A percentile compares a stretch with the other conserved stretches of the same genome.
phyloP scores from a whole-genome alignment of 176 grass and related monocot genomes.

The Triticum turgidum region DNA sequence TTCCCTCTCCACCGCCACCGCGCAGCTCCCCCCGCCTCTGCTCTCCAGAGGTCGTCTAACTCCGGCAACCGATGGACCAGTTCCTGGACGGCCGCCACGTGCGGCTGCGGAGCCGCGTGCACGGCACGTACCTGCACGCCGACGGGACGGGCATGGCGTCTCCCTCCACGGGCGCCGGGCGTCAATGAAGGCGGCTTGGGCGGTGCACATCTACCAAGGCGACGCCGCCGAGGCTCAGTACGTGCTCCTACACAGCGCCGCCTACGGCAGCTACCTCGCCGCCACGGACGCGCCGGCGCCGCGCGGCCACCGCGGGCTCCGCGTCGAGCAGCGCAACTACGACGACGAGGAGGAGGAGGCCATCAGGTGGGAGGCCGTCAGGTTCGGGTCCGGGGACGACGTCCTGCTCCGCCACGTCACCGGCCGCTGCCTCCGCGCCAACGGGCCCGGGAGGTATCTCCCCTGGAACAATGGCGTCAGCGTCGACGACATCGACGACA shows the following conservation, averaged over 20 bases:
- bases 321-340: neutral
- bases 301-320: neutral
- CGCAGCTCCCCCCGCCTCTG: neutral
- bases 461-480: neutral
- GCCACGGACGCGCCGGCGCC: neutral
- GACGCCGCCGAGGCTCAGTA: neutral
- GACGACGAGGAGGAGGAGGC: neutral
- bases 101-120: constrained; percentile 12
- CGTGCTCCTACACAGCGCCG: constrained; percentile 6
- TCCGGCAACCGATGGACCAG: neutral
- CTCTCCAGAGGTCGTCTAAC: neutral
- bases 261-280: constrained; percentile 28
- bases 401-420: neutral
- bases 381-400: neutral
- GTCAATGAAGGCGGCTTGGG: neutral
- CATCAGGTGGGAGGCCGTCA: neutral
- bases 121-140: constrained; percentile 12
- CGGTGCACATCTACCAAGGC: neutral
- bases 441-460: neutral
- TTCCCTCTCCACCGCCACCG: neutral
- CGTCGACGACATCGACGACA: neutral
- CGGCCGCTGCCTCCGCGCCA: constrained; percentile 19
- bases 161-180: neutral
- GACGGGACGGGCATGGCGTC: neutral
- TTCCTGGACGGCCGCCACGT: neutral